Conservation (phyloP, 208 protist species). For the Leishmania arabica region DNA sequence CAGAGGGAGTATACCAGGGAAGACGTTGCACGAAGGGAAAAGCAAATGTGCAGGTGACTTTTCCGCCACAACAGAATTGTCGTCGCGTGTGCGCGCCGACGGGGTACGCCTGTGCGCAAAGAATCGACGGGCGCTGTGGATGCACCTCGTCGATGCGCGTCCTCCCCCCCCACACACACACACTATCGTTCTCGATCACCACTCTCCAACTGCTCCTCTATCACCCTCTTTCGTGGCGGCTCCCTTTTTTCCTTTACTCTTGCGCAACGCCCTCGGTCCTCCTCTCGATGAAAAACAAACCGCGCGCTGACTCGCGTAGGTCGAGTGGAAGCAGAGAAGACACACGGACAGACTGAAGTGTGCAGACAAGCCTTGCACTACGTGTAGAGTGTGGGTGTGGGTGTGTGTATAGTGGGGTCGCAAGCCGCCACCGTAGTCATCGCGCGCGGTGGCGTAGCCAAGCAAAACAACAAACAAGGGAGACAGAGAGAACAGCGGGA, state of each 20-base stretch:
- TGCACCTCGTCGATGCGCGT: neutral
- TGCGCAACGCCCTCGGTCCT: neutral
- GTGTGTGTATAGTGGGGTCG: neutral
- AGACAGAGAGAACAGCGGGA: neutral
- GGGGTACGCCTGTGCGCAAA: neutral
- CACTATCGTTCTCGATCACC: neutral
- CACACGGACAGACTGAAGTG: neutral
- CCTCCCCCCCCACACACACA: no score
- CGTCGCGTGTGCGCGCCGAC: neutral
- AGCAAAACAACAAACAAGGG: neutral
- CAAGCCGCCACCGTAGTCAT: neutral
- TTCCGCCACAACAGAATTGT: neutral
- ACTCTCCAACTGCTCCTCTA: neutral
- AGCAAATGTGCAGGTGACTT: neutral
- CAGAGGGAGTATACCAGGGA: neutral
- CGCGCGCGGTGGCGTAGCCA: neutral
- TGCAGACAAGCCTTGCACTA: neutral
- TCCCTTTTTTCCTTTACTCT: neutral
- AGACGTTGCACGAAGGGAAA: neutral
- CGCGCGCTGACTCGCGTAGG: neutral
- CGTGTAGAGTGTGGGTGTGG: neutral
- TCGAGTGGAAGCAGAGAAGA: neutral
- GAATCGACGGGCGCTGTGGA: neutral
- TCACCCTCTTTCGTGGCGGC: neutral
- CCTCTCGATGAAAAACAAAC: neutral